Evolutionary conservation across 1,284 basidiomycete species (phyloP).

Genomic region (Jaminaea rosea): DNA sequence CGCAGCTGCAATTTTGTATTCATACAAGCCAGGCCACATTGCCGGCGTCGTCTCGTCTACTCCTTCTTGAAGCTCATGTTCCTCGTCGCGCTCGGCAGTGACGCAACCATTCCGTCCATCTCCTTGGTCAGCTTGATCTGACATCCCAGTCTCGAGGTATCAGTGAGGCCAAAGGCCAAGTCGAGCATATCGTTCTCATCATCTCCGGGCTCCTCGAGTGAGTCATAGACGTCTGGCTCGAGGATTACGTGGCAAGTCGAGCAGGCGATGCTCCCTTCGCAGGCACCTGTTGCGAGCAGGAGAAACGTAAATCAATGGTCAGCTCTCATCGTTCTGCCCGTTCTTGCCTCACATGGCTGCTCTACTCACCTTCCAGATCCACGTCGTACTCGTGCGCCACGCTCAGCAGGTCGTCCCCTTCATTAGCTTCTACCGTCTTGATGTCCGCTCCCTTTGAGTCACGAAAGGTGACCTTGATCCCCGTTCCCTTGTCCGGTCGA

Average conservation of each 20-base stretch:
- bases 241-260: slow-evolving; percentile 96
- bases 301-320: background rate
- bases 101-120: slow-evolving; percentile 76
- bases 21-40: no score
- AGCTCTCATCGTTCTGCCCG: background rate
- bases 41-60: no score
- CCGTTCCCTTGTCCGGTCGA: slow-evolving; percentile 1
- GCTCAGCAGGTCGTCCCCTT: slow-evolving; percentile 82
- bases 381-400: slow-evolving; percentile 94
- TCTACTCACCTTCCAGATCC: slow-evolving; percentile 76
- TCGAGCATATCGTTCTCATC: slow-evolving; percentile 92
- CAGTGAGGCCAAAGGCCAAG: slow-evolving; percentile 91
- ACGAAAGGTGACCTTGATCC: slow-evolving; percentile 79
- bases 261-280: slow-evolving; percentile 92
- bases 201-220: slow-evolving; percentile 81
- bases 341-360: background rate
- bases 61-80: slow-evolving; percentile 85
- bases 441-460: slow-evolving; percentile 74
- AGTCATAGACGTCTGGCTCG: slow-evolving; percentile 70
- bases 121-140: slow-evolving; percentile 77
- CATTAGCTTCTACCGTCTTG: slow-evolving; percentile 82
- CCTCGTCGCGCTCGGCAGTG: slow-evolving; percentile 78
- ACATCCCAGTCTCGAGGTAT: slow-evolving; percentile 64
- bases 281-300: slow-evolving; percentile 48
- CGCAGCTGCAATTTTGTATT: no score